These are phyloP conservation scores for Parathielavia hyrcaniae DNA, from an alignment of 495 filamentous ascomycete species.

Conservation along the genomic window DNA sequence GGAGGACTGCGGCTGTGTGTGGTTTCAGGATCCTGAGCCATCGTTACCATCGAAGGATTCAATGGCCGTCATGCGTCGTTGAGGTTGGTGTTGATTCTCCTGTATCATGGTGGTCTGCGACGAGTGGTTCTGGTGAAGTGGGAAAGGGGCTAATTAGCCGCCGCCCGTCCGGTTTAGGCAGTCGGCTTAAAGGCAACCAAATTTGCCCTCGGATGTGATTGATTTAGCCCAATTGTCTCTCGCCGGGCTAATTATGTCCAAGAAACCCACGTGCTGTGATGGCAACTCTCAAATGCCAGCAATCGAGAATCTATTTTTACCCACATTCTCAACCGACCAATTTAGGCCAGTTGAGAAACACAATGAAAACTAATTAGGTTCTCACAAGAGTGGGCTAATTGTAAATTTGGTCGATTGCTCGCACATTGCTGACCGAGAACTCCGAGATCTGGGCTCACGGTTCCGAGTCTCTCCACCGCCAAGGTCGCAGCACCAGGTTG, in stretches of 20 bases:
- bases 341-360: constrained; percentile 17
- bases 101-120: neutral
- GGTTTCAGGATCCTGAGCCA: neutral
- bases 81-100: neutral
- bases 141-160: constrained; percentile 34
- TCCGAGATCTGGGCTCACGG: constrained; percentile 15
- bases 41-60: neutral
- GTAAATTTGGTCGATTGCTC: constrained; percentile 1
- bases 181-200: neutral
- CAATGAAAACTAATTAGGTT: neutral
- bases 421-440: constrained; percentile 17
- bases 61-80: neutral
- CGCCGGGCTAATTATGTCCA: constrained; percentile 30
- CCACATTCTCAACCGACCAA: constrained; percentile 10
- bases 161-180: constrained; percentile 17
- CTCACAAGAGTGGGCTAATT: constrained; percentile 15
- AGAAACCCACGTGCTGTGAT: constrained; percentile 1
- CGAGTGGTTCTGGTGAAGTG: neutral
- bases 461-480: constrained; percentile 4
- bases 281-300: constrained; percentile 6
- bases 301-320: constrained; percentile 20
- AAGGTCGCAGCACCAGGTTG: neutral
- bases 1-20: neutral
- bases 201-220: constrained; percentile 17
- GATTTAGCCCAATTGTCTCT: constrained; percentile 21